Conservation (phyloP, 2,329 filamentous ascomycete species). For the Magnaporthiopsis poae region DNA sequence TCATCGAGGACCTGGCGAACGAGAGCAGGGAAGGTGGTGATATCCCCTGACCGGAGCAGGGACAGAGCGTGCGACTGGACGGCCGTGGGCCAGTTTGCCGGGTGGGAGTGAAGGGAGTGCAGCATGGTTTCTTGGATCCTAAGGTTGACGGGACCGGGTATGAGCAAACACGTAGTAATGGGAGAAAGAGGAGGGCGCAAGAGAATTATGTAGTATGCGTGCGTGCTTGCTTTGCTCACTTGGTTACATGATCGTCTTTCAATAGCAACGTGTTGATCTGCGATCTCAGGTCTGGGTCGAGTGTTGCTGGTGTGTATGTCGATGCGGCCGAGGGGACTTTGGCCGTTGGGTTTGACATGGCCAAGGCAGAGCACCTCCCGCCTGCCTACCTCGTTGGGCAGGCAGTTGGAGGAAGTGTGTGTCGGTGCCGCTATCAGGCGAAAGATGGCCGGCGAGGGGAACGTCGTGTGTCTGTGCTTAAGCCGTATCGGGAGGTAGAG, state of each 20-base stretch:
- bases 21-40: conserved; percentile 51
- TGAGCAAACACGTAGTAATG: conserved; percentile 1
- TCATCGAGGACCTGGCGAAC: conserved; percentile 53
- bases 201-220: neutral
- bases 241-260: conserved; percentile 48
- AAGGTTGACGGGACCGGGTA: conserved; percentile 6
- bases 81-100: conserved; percentile 52
- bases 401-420: neutral
- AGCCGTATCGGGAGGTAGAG: no score
- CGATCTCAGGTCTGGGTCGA: conserved; percentile 52
- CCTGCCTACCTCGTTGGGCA: neutral
- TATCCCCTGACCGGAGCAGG: conserved; percentile 51
- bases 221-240: conserved; percentile 29
- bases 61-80: conserved; percentile 50
- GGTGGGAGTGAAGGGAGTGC: conserved; percentile 49
- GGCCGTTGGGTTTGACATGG: conserved; percentile 24
- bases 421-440: no score
- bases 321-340: conserved; percentile 52
- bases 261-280: conserved; percentile 52
- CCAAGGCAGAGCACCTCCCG: neutral
- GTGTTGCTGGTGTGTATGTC: conserved; percentile 49
- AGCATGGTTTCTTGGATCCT: conserved; percentile 58
- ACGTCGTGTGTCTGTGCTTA: neutral
- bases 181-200: neutral
- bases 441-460: neutral